phyloP scores from a whole-genome alignment of 768 basidiomycete species.

The Rhizopogon vulgaris region DNA sequence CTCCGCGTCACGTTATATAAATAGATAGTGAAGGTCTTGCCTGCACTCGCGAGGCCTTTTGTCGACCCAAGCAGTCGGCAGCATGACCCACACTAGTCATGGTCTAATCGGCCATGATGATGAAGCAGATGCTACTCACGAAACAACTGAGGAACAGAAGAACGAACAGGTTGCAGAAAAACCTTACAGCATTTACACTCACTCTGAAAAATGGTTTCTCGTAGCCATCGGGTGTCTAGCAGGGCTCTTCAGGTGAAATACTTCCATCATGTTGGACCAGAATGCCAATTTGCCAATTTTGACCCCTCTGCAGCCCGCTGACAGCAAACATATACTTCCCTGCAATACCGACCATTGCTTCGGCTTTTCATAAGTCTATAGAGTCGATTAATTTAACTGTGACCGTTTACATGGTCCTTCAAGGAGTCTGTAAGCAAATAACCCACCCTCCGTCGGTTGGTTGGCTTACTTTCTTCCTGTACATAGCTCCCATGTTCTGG shows the following conservation, averaged over 20 bases:
- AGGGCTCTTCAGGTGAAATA: constrained; percentile 52
- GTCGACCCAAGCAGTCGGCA: background rate
- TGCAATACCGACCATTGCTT: constrained; percentile 63
- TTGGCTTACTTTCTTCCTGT: background rate
- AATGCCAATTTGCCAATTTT: background rate
- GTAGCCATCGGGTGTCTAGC: constrained; percentile 50
- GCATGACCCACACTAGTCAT: background rate
- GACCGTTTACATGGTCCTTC: constrained; percentile 51
- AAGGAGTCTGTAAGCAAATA: constrained; percentile 34
- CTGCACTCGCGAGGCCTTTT: background rate
- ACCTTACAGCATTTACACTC: constrained; percentile 45
- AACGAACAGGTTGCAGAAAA: constrained; percentile 3
- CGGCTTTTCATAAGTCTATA: constrained; percentile 52
- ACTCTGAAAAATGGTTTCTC: constrained; percentile 62
- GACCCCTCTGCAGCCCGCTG: constrained; percentile 41
- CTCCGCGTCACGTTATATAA: background rate
- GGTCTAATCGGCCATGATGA: background rate
- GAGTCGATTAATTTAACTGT: constrained; percentile 79
- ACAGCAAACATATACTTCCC: constrained; percentile 78
- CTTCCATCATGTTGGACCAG: background rate
- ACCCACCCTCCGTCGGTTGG: background rate
- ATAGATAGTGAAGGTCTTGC: background rate
- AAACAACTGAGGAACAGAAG: background rate
- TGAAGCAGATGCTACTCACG: no score
- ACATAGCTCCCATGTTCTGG: constrained; percentile 52